phyloP scores from a whole-genome alignment of 768 basidiomycete species.

The Boletus rubropictus region DNA sequence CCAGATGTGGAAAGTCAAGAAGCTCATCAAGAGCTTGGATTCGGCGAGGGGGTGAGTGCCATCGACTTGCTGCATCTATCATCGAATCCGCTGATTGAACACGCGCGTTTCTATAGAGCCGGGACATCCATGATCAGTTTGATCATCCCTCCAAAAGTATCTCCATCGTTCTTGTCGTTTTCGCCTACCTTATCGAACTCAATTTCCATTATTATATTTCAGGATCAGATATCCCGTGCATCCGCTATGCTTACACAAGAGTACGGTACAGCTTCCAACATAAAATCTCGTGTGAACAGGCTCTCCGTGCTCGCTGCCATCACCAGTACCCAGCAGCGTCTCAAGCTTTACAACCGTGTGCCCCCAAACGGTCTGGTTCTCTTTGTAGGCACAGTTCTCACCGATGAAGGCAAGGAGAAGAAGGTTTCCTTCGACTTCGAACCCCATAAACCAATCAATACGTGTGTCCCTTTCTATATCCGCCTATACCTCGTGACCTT shows the following conservation, averaged over 20 bases:
- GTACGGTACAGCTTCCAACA: slow-evolving; percentile 98
- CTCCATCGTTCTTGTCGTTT: slow-evolving; percentile 17
- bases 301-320: slow-evolving; percentile 97
- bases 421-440: slow-evolving; percentile 98
- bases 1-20: slow-evolving; percentile 98
- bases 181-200: neutral
- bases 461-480: slow-evolving; percentile 46
- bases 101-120: slow-evolving; percentile 45
- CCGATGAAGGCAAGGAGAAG: slow-evolving; percentile 99
- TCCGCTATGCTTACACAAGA: slow-evolving; percentile 97
- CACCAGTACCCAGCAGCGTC: slow-evolving; percentile 93
- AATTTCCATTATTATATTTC: slow-evolving; percentile 1
- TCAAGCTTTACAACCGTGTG: slow-evolving; percentile 94
- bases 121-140: slow-evolving; percentile 99
- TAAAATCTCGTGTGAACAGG: slow-evolving; percentile 97
- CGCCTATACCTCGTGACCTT: neutral
- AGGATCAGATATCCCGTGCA: slow-evolving; percentile 93
- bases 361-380: slow-evolving; percentile 96
- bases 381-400: slow-evolving; percentile 96
- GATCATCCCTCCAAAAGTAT: slow-evolving; percentile 90
- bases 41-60: slow-evolving; percentile 49
- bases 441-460: slow-evolving; percentile 98
- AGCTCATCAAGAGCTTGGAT: slow-evolving; percentile 97
- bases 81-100: slow-evolving; percentile 20
- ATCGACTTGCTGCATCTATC: neutral